Percentiles rank a stretch among this genome's conserved stretches.
Evolutionary conservation across 1,139 yeast genomes (phyloP).

Genomic region (Lipomyces yarrowii): DNA sequence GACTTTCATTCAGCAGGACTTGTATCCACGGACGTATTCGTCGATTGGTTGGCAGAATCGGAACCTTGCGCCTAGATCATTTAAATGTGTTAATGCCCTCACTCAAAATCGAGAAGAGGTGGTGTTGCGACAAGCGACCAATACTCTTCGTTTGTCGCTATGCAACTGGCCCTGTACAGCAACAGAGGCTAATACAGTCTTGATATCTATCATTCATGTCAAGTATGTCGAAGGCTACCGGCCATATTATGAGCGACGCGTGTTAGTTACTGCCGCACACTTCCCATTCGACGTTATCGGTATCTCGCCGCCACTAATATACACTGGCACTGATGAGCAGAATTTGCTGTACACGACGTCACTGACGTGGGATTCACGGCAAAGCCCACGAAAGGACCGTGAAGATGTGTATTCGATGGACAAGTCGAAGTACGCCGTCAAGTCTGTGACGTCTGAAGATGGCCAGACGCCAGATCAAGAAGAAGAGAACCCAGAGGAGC

Average conservation of each 20-base stretch:
- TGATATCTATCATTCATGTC: slow-evolving; percentile 29
- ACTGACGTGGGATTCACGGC: slow-evolving; percentile 30
- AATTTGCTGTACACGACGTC: slow-evolving; percentile 17
- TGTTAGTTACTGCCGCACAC: slow-evolving; percentile 21
- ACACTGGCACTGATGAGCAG: slow-evolving; percentile 28
- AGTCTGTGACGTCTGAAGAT: not conserved
- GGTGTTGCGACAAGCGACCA: slow-evolving; percentile 26
- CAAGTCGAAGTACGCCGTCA: slow-evolving; percentile 12
- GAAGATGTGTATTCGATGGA: slow-evolving; percentile 16
- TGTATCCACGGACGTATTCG: slow-evolving; percentile 24
- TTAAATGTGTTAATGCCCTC: slow-evolving; percentile 20
- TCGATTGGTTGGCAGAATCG: slow-evolving; percentile 23
- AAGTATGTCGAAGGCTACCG: slow-evolving; percentile 27
- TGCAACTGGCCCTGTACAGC: slow-evolving; percentile 32
- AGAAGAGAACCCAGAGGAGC: slow-evolving; percentile 3
- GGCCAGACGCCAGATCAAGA: not conserved
- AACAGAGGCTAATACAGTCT: slow-evolving; percentile 28
- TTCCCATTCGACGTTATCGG: slow-evolving; percentile 31
- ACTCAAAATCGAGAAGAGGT: slow-evolving; percentile 12
- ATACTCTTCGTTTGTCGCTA: slow-evolving; percentile 27
- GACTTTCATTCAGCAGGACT: slow-evolving; percentile 29
- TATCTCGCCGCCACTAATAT: slow-evolving; percentile 26
- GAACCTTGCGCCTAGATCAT: slow-evolving; percentile 28
- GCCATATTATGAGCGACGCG: slow-evolving; percentile 30
- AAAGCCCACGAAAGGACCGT: slow-evolving; percentile 20